A percentile compares a stretch with the other conserved stretches of the same genome.
These are phyloP conservation scores for Yarrowia divulgata DNA, from an alignment of 805 yeast genomes.

Conservation along the genomic window DNA sequence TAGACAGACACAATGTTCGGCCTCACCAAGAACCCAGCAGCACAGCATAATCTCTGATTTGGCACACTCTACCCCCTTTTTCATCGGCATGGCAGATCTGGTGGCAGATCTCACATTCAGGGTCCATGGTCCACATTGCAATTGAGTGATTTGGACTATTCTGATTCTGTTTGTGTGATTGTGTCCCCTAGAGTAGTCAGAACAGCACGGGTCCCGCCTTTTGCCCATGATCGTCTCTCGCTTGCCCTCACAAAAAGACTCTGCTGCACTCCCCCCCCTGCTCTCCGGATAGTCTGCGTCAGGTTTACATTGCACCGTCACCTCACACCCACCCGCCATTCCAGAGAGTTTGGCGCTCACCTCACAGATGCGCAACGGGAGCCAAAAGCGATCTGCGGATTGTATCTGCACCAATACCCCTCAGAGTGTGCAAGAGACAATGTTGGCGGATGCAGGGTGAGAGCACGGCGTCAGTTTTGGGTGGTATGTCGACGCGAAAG, in stretches of 20 bases:
- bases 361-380: slow-evolving; percentile 22
- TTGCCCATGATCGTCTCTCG: too few species aligned
- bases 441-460: slow-evolving; percentile 5
- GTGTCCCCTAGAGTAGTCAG: too few species aligned
- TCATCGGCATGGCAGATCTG: slow-evolving; percentile 8
- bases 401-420: slow-evolving; percentile 3
- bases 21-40: background rate
- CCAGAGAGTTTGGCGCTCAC: slow-evolving; percentile 1
- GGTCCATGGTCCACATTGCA: background rate
- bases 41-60: too few species aligned
- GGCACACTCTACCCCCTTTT: background rate
- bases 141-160: slow-evolving; percentile 1
- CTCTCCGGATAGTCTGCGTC: too few species aligned
- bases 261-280: too few species aligned
- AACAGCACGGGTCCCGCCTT: too few species aligned
- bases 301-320: background rate
- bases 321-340: slow-evolving; percentile 4
- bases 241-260: too few species aligned
- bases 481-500: too few species aligned
- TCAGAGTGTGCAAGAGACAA: too few species aligned
- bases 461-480: background rate
- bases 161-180: background rate
- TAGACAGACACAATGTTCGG: background rate
- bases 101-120: background rate
- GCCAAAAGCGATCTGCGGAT: slow-evolving; percentile 13